phyloP scores from a whole-genome alignment of 352 stramenopile genomes.

The Pythium utonaiense region DNA sequence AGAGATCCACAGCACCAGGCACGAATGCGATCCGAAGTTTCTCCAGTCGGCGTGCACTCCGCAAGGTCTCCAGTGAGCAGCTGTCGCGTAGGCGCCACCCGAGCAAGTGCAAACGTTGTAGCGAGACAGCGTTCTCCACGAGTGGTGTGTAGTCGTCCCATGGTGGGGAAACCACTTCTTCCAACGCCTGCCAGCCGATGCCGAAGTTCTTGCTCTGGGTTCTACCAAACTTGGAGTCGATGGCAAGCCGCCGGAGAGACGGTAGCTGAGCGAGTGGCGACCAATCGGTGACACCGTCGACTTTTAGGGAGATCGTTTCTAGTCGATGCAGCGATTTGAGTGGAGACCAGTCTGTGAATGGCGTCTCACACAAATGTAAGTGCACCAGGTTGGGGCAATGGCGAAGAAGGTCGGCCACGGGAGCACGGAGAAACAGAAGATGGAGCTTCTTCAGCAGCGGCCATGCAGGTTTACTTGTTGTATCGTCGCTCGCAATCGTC shows the following conservation, averaged over 20 bases:
- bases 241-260: background rate
- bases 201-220: conserved; percentile 5
- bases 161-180: conserved; percentile 16
- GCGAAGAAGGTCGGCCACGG: background rate
- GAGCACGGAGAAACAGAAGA: conserved; percentile 7
- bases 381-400: conserved; percentile 6
- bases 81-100: conserved; percentile 19
- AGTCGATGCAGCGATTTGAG: background rate
- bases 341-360: conserved; percentile 3
- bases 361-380: conserved; percentile 9
- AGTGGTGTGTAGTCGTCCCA: conserved; percentile 21
- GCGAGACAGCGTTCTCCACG: background rate
- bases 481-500: background rate
- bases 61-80: conserved; percentile 11
- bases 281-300: conserved; percentile 16
- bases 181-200: conserved; percentile 9
- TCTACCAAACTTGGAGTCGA: conserved; percentile 2
- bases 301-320: conserved; percentile 12
- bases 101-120: conserved; percentile 6
- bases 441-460: conserved; percentile 10
- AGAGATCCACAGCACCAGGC: conserved; percentile 15
- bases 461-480: background rate
- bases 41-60: background rate
- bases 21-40: conserved; percentile 17
- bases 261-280: conserved; percentile 8